phyloP scores from a whole-genome alignment of 1,284 basidiomycete species.

The Boletus semigastroideus region DNA sequence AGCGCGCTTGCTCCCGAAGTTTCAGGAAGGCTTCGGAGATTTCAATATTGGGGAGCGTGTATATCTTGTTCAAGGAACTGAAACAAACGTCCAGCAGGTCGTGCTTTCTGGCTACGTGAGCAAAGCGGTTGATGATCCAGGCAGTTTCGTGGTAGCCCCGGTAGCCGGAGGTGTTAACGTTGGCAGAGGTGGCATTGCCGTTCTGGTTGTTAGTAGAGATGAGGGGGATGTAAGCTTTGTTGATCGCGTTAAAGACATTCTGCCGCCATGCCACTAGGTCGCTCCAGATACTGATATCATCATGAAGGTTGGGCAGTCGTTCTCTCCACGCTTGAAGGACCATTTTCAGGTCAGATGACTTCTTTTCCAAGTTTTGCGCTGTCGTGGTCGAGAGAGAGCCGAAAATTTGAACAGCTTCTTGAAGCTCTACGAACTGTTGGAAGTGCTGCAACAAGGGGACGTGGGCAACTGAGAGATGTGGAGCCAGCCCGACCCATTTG shows the following conservation, averaged over 20 bases:
- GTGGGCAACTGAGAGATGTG: conserved; percentile 87
- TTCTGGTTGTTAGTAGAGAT: conserved; percentile 58
- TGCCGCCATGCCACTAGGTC: conserved; percentile 98
- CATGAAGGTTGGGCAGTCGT: conserved; percentile 92
- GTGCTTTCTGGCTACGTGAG: conserved; percentile 98
- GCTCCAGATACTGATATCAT: conserved; percentile 99
- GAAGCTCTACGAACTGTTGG: conserved; percentile 98
- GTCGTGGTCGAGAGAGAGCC: conserved; percentile 87
- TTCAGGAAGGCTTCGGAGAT: conserved; percentile 99
- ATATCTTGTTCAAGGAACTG: conserved; percentile 94
- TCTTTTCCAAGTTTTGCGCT: conserved; percentile 89
- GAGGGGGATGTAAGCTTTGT: conserved; percentile 93
- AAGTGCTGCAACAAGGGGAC: conserved; percentile 96
- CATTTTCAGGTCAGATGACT: conserved; percentile 94
- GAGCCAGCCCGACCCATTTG: conserved; percentile 93
- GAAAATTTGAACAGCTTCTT: conserved; percentile 96
- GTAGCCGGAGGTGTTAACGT: conserved; percentile 87
- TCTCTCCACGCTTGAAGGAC: conserved; percentile 98
- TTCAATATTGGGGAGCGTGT: conserved; percentile 98
- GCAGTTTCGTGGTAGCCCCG: conserved; percentile 99
- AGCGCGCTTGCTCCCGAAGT: conserved; percentile 98
- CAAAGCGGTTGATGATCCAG: conserved; percentile 99
- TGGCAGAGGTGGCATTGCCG: conserved; percentile 50
- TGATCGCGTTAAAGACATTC: conserved; percentile 92
- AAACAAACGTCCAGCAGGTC: conserved; percentile 96